Conservation (phyloP, 2,329 filamentous ascomycete genomes). For the Diaporthe amygdali region DNA sequence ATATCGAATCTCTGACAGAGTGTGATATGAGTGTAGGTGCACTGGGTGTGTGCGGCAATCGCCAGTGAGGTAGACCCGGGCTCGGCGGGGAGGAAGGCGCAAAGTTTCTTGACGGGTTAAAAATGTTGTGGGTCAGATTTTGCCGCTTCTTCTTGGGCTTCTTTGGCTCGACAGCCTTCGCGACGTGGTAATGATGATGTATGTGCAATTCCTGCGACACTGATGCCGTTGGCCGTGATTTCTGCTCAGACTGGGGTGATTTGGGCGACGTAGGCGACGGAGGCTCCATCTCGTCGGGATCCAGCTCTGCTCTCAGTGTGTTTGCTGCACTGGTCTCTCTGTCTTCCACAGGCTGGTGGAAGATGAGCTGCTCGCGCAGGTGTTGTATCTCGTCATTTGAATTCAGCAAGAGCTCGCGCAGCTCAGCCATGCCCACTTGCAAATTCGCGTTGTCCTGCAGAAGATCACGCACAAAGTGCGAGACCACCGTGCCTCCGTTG, state of each 20-base stretch:
- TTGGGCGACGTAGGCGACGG: conserved; percentile 31
- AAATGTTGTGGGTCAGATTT: conserved; percentile 63
- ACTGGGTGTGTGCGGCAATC: conserved; percentile 43
- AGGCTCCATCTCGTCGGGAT: conserved; percentile 44
- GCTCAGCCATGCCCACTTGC: conserved; percentile 88
- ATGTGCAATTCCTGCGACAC: conserved; percentile 83
- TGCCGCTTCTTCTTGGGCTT: conserved; percentile 72
- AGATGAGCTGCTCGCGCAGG: conserved; percentile 79
- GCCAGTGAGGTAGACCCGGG: conserved; percentile 36
- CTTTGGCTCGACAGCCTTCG: conserved; percentile 64
- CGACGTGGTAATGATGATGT: conserved; percentile 89
- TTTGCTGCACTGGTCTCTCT: conserved; percentile 45
- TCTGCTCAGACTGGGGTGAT: conserved; percentile 19
- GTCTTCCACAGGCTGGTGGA: conserved; percentile 73
- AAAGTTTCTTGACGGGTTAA: conserved; percentile 57
- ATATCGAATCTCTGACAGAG: conserved; percentile 55
- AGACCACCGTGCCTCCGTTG: conserved; percentile 75
- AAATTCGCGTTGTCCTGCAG: conserved; percentile 94
- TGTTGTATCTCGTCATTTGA: conserved; percentile 94
- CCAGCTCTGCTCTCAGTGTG: conserved; percentile 76
- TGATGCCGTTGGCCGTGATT: conserved; percentile 36
- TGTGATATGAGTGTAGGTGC: conserved; percentile 48
- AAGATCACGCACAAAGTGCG: conserved; percentile 94
- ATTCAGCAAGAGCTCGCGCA: conserved; percentile 86
- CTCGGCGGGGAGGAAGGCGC: conserved; percentile 48